Base-by-base conservation (phyloP, 495 filamentous ascomycete genomes). In the Clohesyomyces aquaticus region DNA sequence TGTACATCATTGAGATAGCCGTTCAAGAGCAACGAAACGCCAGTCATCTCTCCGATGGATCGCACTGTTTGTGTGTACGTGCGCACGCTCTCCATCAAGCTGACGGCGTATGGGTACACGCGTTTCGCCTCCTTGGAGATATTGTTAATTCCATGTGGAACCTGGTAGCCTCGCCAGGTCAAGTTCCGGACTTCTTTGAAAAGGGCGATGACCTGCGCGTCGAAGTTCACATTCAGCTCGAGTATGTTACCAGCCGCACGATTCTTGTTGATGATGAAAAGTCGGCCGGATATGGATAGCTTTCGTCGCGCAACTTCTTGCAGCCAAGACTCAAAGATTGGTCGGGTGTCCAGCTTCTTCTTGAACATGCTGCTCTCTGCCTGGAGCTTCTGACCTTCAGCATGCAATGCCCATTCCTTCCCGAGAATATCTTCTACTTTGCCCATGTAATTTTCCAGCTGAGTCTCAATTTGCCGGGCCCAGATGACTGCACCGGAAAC, bases 141-240 rank as follows among this genome's bases (percentile, higher is more conserved):
- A 66, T 91, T 98, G 81, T 87, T 96, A 70, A 99, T 88, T 1
- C 88, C 82, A 77, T 98, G 94, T 23, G 95, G 94, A 26, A 99
- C 90, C 55, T 88, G 86, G 74, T 89, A 98, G 70, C 89, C 91
- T 47, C 94, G 85, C 92, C 93, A 98, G 25, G 91, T 83, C 27
- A 99, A 81, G 69, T 98, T 98, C 25, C 94, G 86, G n/a, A 96
- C 95, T 77, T 99, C 94, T 72, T 99, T 99, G 81, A 98, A 99
- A 28, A 99, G 77, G 0, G 91, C 90, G 74, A 98, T 99, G 61
- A 98, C 89, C 71, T 98, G 93, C 9, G 90, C 86, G 75, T 99
- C 93, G 62, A 99, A 99, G 74, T 98, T 99, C 71, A 99, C 91
- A 3, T 82, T 84, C 16, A 99, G 82, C 74, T 98, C 93, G 35